Evolutionary conservation across 1,139 yeast species (phyloP).

Genomic region (Blastobotrys illinoisensis): DNA sequence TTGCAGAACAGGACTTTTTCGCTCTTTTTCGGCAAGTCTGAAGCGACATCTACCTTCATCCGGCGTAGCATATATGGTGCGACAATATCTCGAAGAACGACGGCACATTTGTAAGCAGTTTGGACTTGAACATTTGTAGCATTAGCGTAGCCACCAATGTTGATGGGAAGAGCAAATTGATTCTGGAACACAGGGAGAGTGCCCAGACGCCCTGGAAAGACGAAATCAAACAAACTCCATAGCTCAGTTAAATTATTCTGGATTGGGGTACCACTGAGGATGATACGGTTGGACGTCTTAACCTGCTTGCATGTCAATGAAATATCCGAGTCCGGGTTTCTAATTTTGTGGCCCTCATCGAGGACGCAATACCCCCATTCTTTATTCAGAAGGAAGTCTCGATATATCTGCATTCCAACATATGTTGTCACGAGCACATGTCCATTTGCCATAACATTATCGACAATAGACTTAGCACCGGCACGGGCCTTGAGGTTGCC

Average conservation of each 20-base stretch:
- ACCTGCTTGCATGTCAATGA: slow-evolving; percentile 80
- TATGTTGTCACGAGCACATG: slow-evolving; percentile 88
- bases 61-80: slow-evolving; percentile 85
- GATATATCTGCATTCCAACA: slow-evolving; percentile 78
- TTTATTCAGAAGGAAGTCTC: slow-evolving; percentile 58
- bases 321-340: slow-evolving; percentile 90
- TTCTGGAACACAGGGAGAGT: slow-evolving; percentile 91
- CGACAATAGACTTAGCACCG: slow-evolving; percentile 40
- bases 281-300: slow-evolving; percentile 74
- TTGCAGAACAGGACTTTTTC: slow-evolving; percentile 93
- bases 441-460: slow-evolving; percentile 51
- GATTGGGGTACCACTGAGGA: slow-evolving; percentile 92
- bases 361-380: slow-evolving; percentile 88
- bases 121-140: slow-evolving; percentile 95
- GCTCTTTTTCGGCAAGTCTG: slow-evolving; percentile 85
- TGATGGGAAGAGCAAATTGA: slow-evolving; percentile 88
- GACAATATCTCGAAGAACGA: slow-evolving; percentile 76
- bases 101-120: slow-evolving; percentile 94
- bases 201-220: slow-evolving; percentile 90
- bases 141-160: slow-evolving; percentile 97
- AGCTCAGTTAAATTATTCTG: slow-evolving; percentile 87
- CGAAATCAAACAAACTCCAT: slow-evolving; percentile 93
- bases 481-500: slow-evolving; percentile 18
- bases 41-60: slow-evolving; percentile 92
- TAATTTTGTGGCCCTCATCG: slow-evolving; percentile 94